phyloP scores from a whole-genome alignment of 805 yeast genomes.

The Soucietia sequanensis region DNA sequence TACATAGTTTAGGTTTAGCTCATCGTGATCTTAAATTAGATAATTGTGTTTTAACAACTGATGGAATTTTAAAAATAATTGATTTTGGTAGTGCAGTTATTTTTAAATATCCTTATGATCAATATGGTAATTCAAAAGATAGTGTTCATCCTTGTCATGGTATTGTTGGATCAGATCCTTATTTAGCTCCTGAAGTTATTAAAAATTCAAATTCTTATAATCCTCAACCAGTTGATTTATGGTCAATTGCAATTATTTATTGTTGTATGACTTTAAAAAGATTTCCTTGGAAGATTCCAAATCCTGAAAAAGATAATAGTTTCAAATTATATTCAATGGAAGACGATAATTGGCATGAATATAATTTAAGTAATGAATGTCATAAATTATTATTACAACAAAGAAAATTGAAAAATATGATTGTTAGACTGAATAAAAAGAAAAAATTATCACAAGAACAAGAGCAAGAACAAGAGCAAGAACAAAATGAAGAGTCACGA shows the following conservation, averaged over 20 bases:
- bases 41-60: conserved; percentile 73
- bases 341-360: conserved; percentile 79
- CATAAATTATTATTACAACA: conserved; percentile 64
- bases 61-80: conserved; percentile 74
- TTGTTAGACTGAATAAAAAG: conserved; percentile 42
- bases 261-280: conserved; percentile 90
- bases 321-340: conserved; percentile 81
- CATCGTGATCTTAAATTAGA: conserved; percentile 82
- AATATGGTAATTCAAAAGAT: conserved; percentile 43
- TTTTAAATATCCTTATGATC: conserved; percentile 74
- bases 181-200: conserved; percentile 89
- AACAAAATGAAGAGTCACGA: too few relatives aligned
- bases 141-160: conserved; percentile 75
- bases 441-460: conserved; percentile 25
- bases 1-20: conserved; percentile 77
- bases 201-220: conserved; percentile 60
- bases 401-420: conserved; percentile 51
- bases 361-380: conserved; percentile 65
- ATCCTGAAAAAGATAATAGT: conserved; percentile 67
- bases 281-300: conserved; percentile 95
- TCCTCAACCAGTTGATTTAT: conserved; percentile 90
- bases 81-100: conserved; percentile 87
- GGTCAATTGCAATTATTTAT: conserved; percentile 90
- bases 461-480: conserved; percentile 8
- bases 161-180: conserved; percentile 83